phyloP scores from a whole-genome alignment of 2,329 filamentous ascomycete species.

The Neoarthrinium moseri region DNA sequence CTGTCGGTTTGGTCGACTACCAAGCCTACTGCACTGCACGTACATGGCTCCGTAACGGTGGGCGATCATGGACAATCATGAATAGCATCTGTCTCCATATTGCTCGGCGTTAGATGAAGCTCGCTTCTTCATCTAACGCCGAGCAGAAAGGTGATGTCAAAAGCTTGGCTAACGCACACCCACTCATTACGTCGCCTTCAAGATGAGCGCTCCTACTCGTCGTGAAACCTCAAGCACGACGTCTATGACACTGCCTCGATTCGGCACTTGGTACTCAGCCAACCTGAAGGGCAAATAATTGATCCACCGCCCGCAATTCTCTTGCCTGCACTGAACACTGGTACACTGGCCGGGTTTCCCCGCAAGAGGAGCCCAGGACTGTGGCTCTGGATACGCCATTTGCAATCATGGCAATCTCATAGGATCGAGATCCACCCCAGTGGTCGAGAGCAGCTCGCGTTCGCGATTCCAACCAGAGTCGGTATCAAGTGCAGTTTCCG shows the following conservation, averaged over 20 bases:
- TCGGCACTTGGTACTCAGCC: background rate
- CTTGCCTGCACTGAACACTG: background rate
- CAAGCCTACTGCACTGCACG: no score
- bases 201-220: background rate
- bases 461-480: no score
- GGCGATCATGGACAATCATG: background rate
- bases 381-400: constrained; percentile 1
- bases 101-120: background rate
- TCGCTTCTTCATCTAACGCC: background rate
- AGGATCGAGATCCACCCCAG: constrained; percentile 8
- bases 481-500: background rate
- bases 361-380: background rate
- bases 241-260: background rate
- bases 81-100: background rate
- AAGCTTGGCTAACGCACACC: background rate
- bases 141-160: background rate
- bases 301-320: background rate
- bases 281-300: background rate
- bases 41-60: background rate
- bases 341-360: background rate
- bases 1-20: no score
- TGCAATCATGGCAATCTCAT: constrained; percentile 7
- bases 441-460: background rate
- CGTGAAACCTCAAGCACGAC: background rate
- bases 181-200: background rate